Percentiles rank a stretch among this genome's conserved stretches.
These are phyloP conservation scores for Brettanomyces naardenensis DNA, from an alignment of 805 yeast genomes.

Conservation along the genomic window DNA sequence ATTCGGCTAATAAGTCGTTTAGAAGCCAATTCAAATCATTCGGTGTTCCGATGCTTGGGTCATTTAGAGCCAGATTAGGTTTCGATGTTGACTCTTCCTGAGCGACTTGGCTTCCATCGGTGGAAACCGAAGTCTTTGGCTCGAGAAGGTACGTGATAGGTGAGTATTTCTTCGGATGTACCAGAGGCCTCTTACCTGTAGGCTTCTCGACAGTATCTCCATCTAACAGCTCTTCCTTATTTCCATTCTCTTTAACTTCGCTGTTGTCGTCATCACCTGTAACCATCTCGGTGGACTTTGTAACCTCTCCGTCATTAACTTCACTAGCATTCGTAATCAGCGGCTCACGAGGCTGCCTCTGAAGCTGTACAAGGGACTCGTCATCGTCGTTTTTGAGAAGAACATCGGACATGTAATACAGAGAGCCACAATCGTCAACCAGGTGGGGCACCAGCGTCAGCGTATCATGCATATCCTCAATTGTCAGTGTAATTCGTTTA, in stretches of 20 bases:
- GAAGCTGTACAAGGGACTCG: slow-evolving; percentile 15
- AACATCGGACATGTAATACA: slow-evolving; percentile 38
- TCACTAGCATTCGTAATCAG: too few relatives aligned
- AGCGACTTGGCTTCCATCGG: not conserved
- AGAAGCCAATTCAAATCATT: slow-evolving; percentile 69
- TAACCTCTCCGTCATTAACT: not conserved
- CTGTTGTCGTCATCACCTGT: not conserved
- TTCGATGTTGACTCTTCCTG: not conserved
- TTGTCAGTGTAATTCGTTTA: slow-evolving; percentile 37
- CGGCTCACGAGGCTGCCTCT: slow-evolving; percentile 1
- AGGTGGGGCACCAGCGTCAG: slow-evolving; percentile 58
- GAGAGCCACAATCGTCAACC: slow-evolving; percentile 60
- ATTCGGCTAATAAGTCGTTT: slow-evolving; percentile 44
- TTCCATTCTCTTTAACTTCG: not conserved
- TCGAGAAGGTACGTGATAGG: slow-evolving; percentile 22
- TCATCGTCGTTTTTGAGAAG: slow-evolving; percentile 53
- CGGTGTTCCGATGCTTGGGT: slow-evolving; percentile 31
- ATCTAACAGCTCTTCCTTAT: not conserved
- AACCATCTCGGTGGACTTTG: not conserved
- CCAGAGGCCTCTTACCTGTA: not conserved
- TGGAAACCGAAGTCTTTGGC: slow-evolving; percentile 7
- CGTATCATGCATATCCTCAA: slow-evolving; percentile 62
- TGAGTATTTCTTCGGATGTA: slow-evolving; percentile 15
- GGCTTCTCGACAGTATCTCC: not conserved
- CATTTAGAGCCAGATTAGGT: slow-evolving; percentile 19